A percentile compares a stretch with the other conserved stretches of the same genome.
These are phyloP conservation scores for Chytridiales sp. DNA, from an alignment of 371 early-diverging fungal species.

Conservation along the genomic window DNA sequence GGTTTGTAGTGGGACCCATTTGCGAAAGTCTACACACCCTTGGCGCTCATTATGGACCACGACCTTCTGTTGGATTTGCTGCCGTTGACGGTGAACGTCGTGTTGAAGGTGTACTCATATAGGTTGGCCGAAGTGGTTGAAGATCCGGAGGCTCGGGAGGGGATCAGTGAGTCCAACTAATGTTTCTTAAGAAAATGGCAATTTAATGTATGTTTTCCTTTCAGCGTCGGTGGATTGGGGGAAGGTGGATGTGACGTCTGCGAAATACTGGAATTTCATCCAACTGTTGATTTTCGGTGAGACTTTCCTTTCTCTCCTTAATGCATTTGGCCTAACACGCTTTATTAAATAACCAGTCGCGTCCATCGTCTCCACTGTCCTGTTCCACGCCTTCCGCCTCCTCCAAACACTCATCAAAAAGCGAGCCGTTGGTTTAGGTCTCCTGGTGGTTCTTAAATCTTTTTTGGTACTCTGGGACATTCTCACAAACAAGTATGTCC, in stretches of 20 bases:
- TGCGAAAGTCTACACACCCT: slow-evolving; percentile 3
- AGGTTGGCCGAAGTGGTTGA: slow-evolving; percentile 23
- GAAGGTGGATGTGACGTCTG: no score
- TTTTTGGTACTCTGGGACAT: slow-evolving; percentile 30
- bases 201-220: no score
- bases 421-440: slow-evolving; percentile 8
- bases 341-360: background rate
- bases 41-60: slow-evolving; percentile 30
- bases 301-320: background rate
- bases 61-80: slow-evolving; percentile 20
- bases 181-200: no score
- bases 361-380: slow-evolving; percentile 15
- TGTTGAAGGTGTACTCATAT: slow-evolving; percentile 23
- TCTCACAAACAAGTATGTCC: slow-evolving; percentile 4
- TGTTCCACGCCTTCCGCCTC: slow-evolving; percentile 23
- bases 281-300: slow-evolving; percentile 4
- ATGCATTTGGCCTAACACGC: no score
- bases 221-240: no score
- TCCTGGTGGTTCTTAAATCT: slow-evolving; percentile 21
- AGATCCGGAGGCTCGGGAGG: slow-evolving; percentile 18
- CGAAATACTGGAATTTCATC: background rate
- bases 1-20: background rate
- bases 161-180: slow-evolving; percentile 7
- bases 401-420: slow-evolving; percentile 9
- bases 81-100: slow-evolving; percentile 25